Base-by-base conservation (phyloP, 129 eudicot genomes). In the Saposhnikovia divaricata region DNA sequence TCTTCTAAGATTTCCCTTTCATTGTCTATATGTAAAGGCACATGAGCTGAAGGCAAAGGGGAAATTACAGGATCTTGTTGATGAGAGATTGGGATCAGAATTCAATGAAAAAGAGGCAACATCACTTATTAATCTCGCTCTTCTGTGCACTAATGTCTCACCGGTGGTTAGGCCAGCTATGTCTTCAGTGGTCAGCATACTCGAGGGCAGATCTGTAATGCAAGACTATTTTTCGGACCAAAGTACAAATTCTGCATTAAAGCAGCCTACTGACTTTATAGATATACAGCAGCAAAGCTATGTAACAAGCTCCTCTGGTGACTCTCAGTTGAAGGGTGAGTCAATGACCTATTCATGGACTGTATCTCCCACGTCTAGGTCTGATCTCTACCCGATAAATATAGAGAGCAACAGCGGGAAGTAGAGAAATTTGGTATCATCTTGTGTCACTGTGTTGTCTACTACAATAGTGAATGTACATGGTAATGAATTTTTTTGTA, bases 181-280 rank as follows among this genome's bases (percentile, higher is more conserved):
- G 90, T 87, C 90, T 19, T 16, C 79, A 0, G 90, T 82, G 1
- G 90, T 87, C 15, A 77, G 88, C 84, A 84, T 87, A 25, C 88
- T 87, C 5, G 85, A 84, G 75, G 88, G 88, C 6, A 72, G 42
- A 79, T 69, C 66, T 18, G 71, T 69, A 31, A 46, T 80, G 50
- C 27, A 77, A 48, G 77, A 40, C 15, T 48, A 59, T 42, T 69
- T 68, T 68, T 53, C 55, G 1, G 79, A 75, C 61, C 13, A 38
- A 15, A 83, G 72, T 39, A 77, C 13, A n/a, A 69, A 71, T 9
- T 47, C 4, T 44, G 81, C 12, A 4, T 55, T 23, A 31, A 55
- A 6, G 44, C 18, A 37, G 45, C 68, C 78, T 3, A n/a, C 47
- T 80, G 79, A 77, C 45, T 61, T 38, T 9, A n/a, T 4, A 14